Evolutionary conservation across 768 basidiomycete genomes (phyloP).

Genomic region (Lentinula raphanica): DNA sequence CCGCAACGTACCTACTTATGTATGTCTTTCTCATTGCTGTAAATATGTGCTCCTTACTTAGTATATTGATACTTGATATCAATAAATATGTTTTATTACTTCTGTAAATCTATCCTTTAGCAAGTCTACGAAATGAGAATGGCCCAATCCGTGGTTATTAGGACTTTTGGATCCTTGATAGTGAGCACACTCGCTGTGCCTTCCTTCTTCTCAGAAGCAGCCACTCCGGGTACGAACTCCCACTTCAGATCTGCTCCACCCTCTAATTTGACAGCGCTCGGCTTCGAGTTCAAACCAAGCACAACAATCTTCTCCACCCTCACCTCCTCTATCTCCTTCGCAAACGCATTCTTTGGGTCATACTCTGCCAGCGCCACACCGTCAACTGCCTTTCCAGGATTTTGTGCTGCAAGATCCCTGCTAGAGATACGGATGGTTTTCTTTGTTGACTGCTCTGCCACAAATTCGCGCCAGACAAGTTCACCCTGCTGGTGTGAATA

Average conservation of each 20-base stretch:
- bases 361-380: constrained; percentile 45
- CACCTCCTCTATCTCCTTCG: constrained; percentile 58
- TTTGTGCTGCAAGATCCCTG: constrained; percentile 44
- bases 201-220: constrained; percentile 52
- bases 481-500: constrained; percentile 73
- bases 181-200: constrained; percentile 62
- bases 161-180: constrained; percentile 70
- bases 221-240: constrained; percentile 58
- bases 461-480: constrained; percentile 78
- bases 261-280: constrained; percentile 52
- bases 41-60: neutral
- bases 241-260: constrained; percentile 53
- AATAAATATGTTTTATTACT: neutral
- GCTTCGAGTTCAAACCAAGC: constrained; percentile 62
- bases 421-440: constrained; percentile 47
- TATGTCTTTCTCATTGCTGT: neutral
- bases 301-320: constrained; percentile 80
- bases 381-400: constrained; percentile 44
- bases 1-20: neutral
- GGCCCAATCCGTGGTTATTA: constrained; percentile 60
- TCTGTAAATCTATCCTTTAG: neutral
- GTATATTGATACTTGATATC: neutral
- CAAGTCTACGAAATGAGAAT: constrained; percentile 28
- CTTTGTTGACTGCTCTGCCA: constrained; percentile 43
- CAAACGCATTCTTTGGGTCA: constrained; percentile 61